Conservation (phyloP, 2,329 filamentous ascomycete genomes). For the Corniculantispora saksenae region DNA sequence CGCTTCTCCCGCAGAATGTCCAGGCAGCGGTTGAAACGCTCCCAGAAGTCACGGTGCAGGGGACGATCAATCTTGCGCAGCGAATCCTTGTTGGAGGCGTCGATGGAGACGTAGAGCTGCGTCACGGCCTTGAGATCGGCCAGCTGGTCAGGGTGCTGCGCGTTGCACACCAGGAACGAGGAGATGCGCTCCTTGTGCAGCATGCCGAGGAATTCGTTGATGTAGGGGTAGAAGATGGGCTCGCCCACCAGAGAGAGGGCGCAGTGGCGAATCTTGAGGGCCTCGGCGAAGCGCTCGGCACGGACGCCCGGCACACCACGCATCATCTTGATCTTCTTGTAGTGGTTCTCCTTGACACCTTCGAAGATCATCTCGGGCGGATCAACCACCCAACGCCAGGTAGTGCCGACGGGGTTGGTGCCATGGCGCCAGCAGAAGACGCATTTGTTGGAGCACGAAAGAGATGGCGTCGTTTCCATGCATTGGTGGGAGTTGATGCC, state of each 20-base stretch:
- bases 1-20: slow-evolving; percentile 85
- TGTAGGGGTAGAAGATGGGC: slow-evolving; percentile 98
- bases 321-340: slow-evolving; percentile 97
- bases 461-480: slow-evolving; percentile 95
- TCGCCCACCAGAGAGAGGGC: slow-evolving; percentile 91
- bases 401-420: slow-evolving; percentile 94
- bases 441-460: slow-evolving; percentile 97
- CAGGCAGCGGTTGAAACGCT: slow-evolving; percentile 87
- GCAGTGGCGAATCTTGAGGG: slow-evolving; percentile 90
- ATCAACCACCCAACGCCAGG: slow-evolving; percentile 95
- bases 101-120: slow-evolving; percentile 94
- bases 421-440: slow-evolving; percentile 99
- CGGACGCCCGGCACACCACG: slow-evolving; percentile 90
- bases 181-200: slow-evolving; percentile 86
- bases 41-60: slow-evolving; percentile 95
- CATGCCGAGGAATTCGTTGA: slow-evolving; percentile 86
- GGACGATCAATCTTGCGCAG: slow-evolving; percentile 88
- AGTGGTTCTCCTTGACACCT: slow-evolving; percentile 88
- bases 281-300: slow-evolving; percentile 88
- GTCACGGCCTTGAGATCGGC: slow-evolving; percentile 81
- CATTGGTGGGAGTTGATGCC: slow-evolving; percentile 95
- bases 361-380: slow-evolving; percentile 86
- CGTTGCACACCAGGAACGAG: slow-evolving; percentile 94
- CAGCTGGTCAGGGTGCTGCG: slow-evolving; percentile 91
- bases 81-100: slow-evolving; percentile 86